Base-by-base conservation (phyloP, 2,329 filamentous ascomycete species). In the Pezicula rhizophila region DNA sequence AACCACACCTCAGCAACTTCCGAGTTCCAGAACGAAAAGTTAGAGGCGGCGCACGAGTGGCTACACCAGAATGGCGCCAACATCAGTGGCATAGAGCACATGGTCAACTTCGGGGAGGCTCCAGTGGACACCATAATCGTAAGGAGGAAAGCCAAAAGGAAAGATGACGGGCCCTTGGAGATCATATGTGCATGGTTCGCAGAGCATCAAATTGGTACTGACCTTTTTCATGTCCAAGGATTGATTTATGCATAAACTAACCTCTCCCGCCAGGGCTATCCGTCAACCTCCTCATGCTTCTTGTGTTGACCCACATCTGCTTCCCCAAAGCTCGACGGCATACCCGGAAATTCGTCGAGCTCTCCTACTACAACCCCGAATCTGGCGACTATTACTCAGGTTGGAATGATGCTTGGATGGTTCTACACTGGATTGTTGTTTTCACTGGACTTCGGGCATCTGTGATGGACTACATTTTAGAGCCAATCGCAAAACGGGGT, bases 361-460 rank as follows among this genome's bases (percentile, higher is more conserved):
- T 96, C 50, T 91, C 88, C 50, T 93, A 97, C 72, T 84, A 85
- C 68, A 87, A 92, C 64, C 70, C 80, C 0, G 64, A 72, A 7
- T 81, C 82, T 1, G 83, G 80, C 40, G 70, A 78, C 52, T 97
- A 96, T 68, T 80, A 79, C 42, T 79, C 85, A 57, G 92, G 93
- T 52, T 78, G 76, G 65, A 84, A 95, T 62, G 93, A 99, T 69
- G 72, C 81, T 54, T 86, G 85, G 65, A 80, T 91, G 61, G 83
- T 96, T 42, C 65, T 79, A 10, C 85, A 87, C 63, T 92, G 85
- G 73, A 80, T 95, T 57, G 76, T 96, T 48, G 77, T 90, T 48
- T 91, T 96, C 66, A 96, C 89, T 2, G 91, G 87, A 18, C 75
- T 96, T 45, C 85, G 93, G 51, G 91, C 89, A 35, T 82, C 81